Percentiles rank a stretch among this genome's conserved stretches.
These are phyloP conservation scores for Volvox reticuliferus DNA, from an alignment of 139 green algal species.

Conservation along the genomic window DNA sequence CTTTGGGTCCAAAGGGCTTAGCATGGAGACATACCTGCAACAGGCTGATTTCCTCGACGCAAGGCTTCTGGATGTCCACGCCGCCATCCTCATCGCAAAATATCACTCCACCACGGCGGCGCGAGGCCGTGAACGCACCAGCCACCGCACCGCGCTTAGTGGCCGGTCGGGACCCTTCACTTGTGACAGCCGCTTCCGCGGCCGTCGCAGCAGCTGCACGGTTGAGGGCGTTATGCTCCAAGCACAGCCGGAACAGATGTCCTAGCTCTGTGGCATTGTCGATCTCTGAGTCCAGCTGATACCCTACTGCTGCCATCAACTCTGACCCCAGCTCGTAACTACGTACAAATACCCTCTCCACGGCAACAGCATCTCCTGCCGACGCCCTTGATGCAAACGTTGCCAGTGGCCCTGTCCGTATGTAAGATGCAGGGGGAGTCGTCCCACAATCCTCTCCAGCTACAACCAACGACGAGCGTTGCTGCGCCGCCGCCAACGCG, in stretches of 20 bases:
- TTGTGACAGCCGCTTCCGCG: constrained; percentile 30
- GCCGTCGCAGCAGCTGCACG: constrained; percentile 47
- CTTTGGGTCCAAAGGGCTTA: too few species aligned
- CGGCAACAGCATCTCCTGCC: constrained; percentile 33
- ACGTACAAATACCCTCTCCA: background rate
- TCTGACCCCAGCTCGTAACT: constrained; percentile 44
- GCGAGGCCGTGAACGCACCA: background rate
- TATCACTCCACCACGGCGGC: background rate
- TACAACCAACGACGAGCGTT: too few species aligned
- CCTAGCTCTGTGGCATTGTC: constrained; percentile 64
- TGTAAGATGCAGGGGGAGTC: background rate
- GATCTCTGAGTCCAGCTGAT: constrained; percentile 48
- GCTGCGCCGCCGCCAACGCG: constrained; percentile 34
- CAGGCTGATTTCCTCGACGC: constrained; percentile 83
- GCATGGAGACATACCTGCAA: constrained; percentile 58
- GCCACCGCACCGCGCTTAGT: background rate
- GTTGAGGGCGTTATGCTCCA: constrained; percentile 57
- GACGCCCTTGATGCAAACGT: constrained; percentile 15
- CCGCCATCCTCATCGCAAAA: constrained; percentile 42
- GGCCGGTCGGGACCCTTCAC: too few species aligned
- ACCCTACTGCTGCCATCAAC: constrained; percentile 34
- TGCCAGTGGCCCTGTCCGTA: background rate
- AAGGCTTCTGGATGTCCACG: constrained; percentile 80
- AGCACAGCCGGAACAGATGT: constrained; percentile 68
- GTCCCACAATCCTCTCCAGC: background rate